These are phyloP conservation scores for Ambrosia artemisiifolia DNA, from an alignment of 129 eudicot genomes.

Conservation along the genomic window DNA sequence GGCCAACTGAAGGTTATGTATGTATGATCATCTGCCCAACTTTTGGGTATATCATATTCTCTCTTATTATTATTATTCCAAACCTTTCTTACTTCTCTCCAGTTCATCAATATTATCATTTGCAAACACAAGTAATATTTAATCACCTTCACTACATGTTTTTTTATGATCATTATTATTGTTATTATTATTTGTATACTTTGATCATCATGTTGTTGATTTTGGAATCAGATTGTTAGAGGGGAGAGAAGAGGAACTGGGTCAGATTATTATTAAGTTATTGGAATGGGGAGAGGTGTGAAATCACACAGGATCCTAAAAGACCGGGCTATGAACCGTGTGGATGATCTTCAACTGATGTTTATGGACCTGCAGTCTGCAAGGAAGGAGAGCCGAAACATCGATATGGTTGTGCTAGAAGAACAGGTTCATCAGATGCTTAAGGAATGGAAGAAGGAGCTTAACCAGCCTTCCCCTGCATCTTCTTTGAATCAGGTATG, in stretches of 20 bases:
- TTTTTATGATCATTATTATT: too few relatives aligned
- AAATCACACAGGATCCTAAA: slow-evolving; percentile 61
- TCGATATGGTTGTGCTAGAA: slow-evolving; percentile 61
- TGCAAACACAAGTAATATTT: not conserved
- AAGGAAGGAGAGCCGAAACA: slow-evolving; percentile 70
- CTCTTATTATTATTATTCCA: not conserved
- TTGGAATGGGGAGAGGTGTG: slow-evolving; percentile 45
- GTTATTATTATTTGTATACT: not conserved
- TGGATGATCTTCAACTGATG: slow-evolving; percentile 76
- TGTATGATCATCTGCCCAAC: not conserved
- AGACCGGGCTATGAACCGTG: slow-evolving; percentile 72
- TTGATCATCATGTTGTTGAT: slow-evolving; percentile 12
- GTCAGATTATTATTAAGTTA: not conserved
- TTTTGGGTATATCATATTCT: slow-evolving; percentile 9
- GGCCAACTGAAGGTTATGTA: not conserved
- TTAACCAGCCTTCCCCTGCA: slow-evolving; percentile 75
- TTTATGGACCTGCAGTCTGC: slow-evolving; percentile 71
- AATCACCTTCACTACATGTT: not conserved
- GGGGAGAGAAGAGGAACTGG: slow-evolving; percentile 2
- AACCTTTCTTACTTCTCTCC: slow-evolving; percentile 3
- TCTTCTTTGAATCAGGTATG: slow-evolving; percentile 53
- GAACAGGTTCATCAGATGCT: slow-evolving; percentile 89
- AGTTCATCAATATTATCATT: not conserved
- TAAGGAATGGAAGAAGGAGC: slow-evolving; percentile 79
- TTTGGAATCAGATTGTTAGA: slow-evolving; percentile 19